A percentile compares a stretch with the other conserved stretches of the same genome.
These are phyloP conservation scores for Dactylellina leptospora DNA, from an alignment of 2,329 filamentous ascomycete genomes.

Conservation along the genomic window DNA sequence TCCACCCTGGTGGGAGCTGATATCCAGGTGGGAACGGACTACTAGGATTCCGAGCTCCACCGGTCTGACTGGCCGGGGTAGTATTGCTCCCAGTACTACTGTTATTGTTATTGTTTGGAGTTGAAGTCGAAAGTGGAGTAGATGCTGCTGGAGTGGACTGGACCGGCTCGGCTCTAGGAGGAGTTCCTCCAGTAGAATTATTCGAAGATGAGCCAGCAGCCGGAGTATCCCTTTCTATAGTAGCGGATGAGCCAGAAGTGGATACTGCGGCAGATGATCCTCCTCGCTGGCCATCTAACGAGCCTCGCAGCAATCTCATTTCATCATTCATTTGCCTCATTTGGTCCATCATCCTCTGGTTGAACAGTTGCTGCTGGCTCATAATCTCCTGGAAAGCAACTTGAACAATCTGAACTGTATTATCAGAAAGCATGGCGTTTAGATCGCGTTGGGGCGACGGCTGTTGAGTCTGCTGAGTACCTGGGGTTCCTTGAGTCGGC, in stretches of 20 bases:
- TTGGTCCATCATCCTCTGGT: slow-evolving; percentile 14
- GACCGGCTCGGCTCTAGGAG: background rate
- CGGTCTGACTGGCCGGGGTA: no score
- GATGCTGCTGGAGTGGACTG: background rate
- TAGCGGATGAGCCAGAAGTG: background rate
- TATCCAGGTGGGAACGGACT: slow-evolving; percentile 26
- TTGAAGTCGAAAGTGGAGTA: background rate
- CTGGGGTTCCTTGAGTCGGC: background rate
- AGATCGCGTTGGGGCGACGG: background rate
- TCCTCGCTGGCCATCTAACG: no score
- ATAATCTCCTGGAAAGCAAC: slow-evolving; percentile 19
- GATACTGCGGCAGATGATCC: background rate
- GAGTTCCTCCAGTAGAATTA: background rate
- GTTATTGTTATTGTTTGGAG: no score
- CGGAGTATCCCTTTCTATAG: background rate
- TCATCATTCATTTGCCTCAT: slow-evolving; percentile 13
- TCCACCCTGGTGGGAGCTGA: slow-evolving; percentile 51
- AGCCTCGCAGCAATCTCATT: slow-evolving; percentile 6
- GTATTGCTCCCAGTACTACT: no score
- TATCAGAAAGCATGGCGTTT: slow-evolving; percentile 11
- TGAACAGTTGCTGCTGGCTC: slow-evolving; percentile 20
- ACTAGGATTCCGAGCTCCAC: no score
- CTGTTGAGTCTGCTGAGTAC: slow-evolving; percentile 17
- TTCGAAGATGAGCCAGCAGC: background rate
- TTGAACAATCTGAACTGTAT: slow-evolving; percentile 7